Evolutionary conservation across 305 asterid genomes (phyloP).

Genomic region (Fraxinus paxiana): DNA sequence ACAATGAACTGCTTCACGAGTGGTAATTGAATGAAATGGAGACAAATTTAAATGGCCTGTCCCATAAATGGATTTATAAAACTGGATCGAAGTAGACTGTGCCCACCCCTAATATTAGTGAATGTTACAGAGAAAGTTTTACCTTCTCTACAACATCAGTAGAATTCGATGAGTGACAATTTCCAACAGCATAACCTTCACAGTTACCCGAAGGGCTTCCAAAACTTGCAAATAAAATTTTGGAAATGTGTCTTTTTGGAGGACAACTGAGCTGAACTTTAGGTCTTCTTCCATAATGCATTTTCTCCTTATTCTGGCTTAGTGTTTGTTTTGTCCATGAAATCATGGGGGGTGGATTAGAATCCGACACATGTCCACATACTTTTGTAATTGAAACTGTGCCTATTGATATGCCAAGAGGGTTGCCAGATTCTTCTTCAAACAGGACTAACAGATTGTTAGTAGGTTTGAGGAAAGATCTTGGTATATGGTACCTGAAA

Average conservation of each 20-base stretch:
- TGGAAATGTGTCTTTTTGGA: slow-evolving; percentile 22
- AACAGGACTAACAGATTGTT: slow-evolving; percentile 56
- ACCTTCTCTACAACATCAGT: slow-evolving; percentile 49
- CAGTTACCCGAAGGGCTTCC: slow-evolving; percentile 60
- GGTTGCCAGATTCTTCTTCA: slow-evolving; percentile 79
- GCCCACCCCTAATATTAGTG: background rate
- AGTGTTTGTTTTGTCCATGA: slow-evolving; percentile 21
- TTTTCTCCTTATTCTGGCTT: slow-evolving; percentile 17
- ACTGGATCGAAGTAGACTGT: background rate
- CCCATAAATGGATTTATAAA: background rate
- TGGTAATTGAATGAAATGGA: background rate
- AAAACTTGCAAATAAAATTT: slow-evolving; percentile 47
- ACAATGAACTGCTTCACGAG: background rate
- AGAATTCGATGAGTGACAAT: slow-evolving; percentile 55
- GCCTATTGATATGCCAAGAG: slow-evolving; percentile 55
- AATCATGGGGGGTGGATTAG: slow-evolving; percentile 30
- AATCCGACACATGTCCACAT: slow-evolving; percentile 46
- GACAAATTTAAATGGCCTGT: background rate
- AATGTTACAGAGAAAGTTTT: slow-evolving; percentile 1
- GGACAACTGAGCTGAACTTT: slow-evolving; percentile 40
- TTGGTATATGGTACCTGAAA: slow-evolving; percentile 76
- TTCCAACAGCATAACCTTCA: slow-evolving; percentile 36
- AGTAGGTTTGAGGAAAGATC: slow-evolving; percentile 63
- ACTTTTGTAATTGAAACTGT: slow-evolving; percentile 47
- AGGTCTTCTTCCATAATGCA: slow-evolving; percentile 31